Evolutionary conservation across 2,329 filamentous ascomycete genomes (phyloP).

Genomic region (Aspergillus sp.): DNA sequence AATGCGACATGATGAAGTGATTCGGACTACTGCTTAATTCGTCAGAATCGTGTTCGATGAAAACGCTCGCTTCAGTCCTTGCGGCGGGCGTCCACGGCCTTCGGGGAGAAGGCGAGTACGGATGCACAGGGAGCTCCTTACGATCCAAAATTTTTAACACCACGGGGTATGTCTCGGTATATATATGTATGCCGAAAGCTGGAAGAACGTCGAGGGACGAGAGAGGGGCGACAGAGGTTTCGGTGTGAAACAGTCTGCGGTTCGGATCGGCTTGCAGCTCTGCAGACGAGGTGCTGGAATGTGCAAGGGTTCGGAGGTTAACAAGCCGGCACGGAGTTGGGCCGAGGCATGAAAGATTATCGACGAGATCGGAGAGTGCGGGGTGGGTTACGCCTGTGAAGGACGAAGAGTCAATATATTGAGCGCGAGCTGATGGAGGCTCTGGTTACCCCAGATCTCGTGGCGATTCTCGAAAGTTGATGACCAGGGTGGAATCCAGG

Average conservation of each 20-base stretch:
- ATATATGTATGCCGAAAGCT: neutral
- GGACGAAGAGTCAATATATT: neutral
- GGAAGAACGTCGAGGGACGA: neutral
- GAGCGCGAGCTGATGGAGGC: too few species aligned
- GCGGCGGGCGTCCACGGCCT: constrained; percentile 13
- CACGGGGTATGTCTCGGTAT: neutral
- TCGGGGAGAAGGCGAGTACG: constrained; percentile 6
- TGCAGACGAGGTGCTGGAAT: neutral
- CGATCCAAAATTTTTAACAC: constrained; percentile 13
- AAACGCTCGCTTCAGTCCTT: constrained; percentile 59
- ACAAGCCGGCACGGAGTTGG: neutral
- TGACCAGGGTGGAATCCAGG: neutral
- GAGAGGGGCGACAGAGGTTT: neutral
- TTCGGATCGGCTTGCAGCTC: neutral
- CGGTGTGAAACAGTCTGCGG: neutral
- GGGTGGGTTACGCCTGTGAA: neutral
- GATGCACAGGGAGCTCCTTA: constrained; percentile 19
- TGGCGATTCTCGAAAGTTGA: neutral
- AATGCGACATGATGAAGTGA: constrained; percentile 50
- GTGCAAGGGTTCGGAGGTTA: neutral
- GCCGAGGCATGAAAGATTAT: neutral
- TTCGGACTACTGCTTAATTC: constrained; percentile 58
- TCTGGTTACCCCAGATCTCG: neutral
- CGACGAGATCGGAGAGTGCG: neutral
- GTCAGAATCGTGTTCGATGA: constrained; percentile 68